Evolutionary conservation across 345 rosid species (phyloP).

Genomic region (Rhizophora mangle): DNA sequence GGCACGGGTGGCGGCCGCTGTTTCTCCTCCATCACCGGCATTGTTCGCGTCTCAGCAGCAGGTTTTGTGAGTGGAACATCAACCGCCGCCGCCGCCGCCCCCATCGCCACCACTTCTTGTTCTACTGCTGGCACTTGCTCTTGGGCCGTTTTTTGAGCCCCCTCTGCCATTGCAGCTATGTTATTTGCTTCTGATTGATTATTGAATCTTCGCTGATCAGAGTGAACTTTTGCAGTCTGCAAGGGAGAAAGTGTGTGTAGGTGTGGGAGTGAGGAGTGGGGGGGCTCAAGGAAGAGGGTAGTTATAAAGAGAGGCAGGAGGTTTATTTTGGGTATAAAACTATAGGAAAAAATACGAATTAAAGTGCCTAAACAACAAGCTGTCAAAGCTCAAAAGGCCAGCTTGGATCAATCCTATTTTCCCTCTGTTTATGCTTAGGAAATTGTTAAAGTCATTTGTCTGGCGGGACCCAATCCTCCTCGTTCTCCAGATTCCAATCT

Average conservation of each 20-base stretch:
- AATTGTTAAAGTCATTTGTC: background rate
- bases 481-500: background rate
- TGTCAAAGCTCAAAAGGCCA: background rate
- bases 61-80: constrained; percentile 12
- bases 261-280: background rate
- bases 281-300: background rate
- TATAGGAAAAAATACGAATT: no score
- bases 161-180: constrained; percentile 14
- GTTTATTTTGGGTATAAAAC: no score
- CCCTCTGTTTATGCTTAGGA: background rate
- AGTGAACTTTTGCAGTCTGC: no score
- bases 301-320: background rate
- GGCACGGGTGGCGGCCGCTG: background rate
- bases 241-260: background rate
- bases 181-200: no score
- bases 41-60: background rate
- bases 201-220: no score
- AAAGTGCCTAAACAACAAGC: background rate
- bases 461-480: background rate
- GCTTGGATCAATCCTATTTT: background rate
- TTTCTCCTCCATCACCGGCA: constrained; percentile 13
- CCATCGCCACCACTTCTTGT: constrained; percentile 6
- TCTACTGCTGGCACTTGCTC: background rate
- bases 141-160: background rate
- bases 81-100: background rate